Percentiles rank a stretch among this genome's conserved stretches.
phyloP scores from a whole-genome alignment of 257 asterid species.

The Solanum raphanifolium region DNA sequence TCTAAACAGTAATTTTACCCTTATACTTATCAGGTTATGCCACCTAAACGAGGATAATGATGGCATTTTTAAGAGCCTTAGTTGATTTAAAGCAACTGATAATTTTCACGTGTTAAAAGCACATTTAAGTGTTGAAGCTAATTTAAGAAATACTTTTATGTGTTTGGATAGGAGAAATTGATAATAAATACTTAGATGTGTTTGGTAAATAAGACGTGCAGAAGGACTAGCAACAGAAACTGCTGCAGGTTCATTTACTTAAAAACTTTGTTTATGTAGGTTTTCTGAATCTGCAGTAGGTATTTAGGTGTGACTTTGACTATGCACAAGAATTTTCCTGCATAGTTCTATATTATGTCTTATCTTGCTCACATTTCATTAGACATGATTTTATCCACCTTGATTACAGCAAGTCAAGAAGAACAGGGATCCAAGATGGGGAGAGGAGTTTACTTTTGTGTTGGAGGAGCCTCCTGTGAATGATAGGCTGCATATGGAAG shows the following conservation, averaged over 20 bases:
- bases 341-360: background rate
- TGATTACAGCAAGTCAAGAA: conserved; percentile 75
- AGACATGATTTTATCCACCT: background rate
- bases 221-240: background rate
- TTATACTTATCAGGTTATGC: background rate
- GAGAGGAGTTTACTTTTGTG: conserved; percentile 66
- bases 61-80: background rate
- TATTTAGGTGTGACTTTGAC: background rate
- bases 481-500: conserved; percentile 77
- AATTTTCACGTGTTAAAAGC: background rate
- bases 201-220: background rate
- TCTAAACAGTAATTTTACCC: background rate
- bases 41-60: background rate
- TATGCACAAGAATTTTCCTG: background rate
- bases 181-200: background rate
- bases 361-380: background rate
- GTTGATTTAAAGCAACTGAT: background rate
- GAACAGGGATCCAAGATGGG: conserved; percentile 98
- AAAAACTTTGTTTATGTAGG: background rate
- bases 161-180: background rate
- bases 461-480: conserved; percentile 79
- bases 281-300: background rate
- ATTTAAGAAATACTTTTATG: background rate
- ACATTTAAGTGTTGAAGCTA: background rate
- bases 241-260: background rate